Conservation (phyloP, 2,329 filamentous ascomycete species). For the Alternaria longipes region DNA sequence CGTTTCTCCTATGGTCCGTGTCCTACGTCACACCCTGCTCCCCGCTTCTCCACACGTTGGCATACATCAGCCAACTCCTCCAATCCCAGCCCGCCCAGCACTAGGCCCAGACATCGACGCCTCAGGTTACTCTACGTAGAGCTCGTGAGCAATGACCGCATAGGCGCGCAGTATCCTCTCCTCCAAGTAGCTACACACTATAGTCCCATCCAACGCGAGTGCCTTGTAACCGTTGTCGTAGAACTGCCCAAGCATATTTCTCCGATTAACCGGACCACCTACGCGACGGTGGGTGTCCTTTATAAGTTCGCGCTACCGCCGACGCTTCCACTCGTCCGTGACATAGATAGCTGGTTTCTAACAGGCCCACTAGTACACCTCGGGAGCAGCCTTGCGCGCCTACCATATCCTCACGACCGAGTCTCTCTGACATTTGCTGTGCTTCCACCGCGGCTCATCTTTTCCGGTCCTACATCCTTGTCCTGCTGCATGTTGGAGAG, state of each 20-base stretch:
- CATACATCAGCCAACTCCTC: constrained; percentile 23
- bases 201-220: constrained; percentile 4
- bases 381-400: constrained; percentile 36
- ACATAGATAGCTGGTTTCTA: constrained; percentile 39
- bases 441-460: constrained; percentile 33
- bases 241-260: constrained; percentile 14
- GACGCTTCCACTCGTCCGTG: constrained; percentile 52
- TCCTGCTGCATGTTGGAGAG: constrained; percentile 20
- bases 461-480: constrained; percentile 40
- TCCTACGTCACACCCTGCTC: constrained; percentile 29
- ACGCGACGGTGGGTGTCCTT: constrained; percentile 31
- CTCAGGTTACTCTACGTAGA: constrained; percentile 2
- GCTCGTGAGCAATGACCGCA: constrained; percentile 32
- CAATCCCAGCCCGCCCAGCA: constrained; percentile 12
- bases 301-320: constrained; percentile 39
- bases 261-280: constrained; percentile 43
- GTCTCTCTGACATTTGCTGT: constrained; percentile 29
- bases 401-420: constrained; percentile 50
- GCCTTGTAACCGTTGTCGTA: neutral
- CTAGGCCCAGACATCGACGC: constrained; percentile 15
- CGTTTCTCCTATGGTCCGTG: constrained; percentile 27
- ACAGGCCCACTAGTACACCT: constrained; percentile 43
- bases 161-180: constrained; percentile 8
- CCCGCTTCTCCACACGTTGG: constrained; percentile 33
- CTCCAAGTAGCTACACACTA: neutral